A percentile compares a stretch with the other conserved stretches of the same genome.
Evolutionary conservation across 768 basidiomycete species (phyloP).

Genomic region (Plicaturopsis crispa): DNA sequence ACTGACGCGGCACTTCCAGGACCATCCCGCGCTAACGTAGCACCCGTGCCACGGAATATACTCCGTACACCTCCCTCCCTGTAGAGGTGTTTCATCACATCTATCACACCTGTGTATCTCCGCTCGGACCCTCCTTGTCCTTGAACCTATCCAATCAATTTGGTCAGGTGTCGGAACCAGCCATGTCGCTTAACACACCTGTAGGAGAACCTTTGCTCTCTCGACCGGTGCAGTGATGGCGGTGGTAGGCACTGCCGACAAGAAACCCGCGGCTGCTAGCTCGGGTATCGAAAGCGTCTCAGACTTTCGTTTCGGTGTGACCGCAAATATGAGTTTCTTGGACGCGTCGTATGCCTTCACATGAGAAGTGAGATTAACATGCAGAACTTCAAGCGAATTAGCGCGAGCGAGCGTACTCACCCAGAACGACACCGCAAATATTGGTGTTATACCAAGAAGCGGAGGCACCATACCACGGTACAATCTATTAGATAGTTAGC

Average conservation of each 20-base stretch:
- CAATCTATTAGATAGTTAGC: constrained; percentile 37
- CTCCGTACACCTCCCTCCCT: constrained; percentile 87
- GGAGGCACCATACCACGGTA: constrained; percentile 95
- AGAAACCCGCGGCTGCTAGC: constrained; percentile 87
- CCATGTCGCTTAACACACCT: constrained; percentile 43
- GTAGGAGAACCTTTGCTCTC: constrained; percentile 91
- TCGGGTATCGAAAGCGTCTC: constrained; percentile 64
- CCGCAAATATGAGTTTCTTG: constrained; percentile 71
- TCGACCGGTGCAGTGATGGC: constrained; percentile 94
- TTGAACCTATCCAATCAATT: constrained; percentile 53
- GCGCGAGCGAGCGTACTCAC: constrained; percentile 33
- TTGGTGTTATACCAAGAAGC: constrained; percentile 90
- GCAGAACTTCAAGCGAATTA: constrained; percentile 1
- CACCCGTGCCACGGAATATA: constrained; percentile 87
- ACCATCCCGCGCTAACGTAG: constrained; percentile 92
- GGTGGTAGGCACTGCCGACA: constrained; percentile 90
- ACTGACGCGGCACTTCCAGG: constrained; percentile 94
- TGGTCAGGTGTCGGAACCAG: constrained; percentile 1
- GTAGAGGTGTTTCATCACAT: constrained; percentile 88
- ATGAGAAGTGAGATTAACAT: constrained; percentile 3
- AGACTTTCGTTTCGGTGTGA: constrained; percentile 72
- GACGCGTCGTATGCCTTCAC: constrained; percentile 86
- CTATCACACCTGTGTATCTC: constrained; percentile 85
- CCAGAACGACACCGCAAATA: constrained; percentile 98
- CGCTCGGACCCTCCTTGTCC: constrained; percentile 70